Conservation (phyloP, 164 flowering plant genomes). For the Nymphaea thermarum region DNA sequence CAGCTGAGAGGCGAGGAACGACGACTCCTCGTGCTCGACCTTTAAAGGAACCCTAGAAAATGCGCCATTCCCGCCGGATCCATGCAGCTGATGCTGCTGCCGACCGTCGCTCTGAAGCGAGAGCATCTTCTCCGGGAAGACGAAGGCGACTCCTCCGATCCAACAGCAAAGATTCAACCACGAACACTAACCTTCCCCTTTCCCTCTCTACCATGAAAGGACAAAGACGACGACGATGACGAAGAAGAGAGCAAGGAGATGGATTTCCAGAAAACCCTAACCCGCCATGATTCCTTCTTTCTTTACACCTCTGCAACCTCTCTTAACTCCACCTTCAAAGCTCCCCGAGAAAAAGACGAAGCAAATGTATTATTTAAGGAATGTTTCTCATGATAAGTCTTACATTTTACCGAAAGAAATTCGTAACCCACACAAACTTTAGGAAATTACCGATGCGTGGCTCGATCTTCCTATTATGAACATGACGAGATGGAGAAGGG, state of each 20-base stretch:
- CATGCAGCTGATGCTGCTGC: slow-evolving; percentile 23
- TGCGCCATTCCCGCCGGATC: slow-evolving; percentile 2
- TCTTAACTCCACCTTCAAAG: not conserved
- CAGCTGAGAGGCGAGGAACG: slow-evolving; percentile 11
- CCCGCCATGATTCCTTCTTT: too few relatives aligned
- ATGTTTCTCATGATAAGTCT: too few relatives aligned
- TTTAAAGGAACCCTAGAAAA: slow-evolving; percentile 20
- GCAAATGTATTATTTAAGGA: too few relatives aligned
- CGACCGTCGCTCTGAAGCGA: slow-evolving; percentile 40
- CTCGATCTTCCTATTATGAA: too few relatives aligned
- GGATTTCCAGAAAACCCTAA: not conserved
- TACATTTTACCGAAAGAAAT: too few relatives aligned
- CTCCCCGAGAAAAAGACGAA: too few relatives aligned
- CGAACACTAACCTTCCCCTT: not conserved
- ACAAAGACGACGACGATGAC: not conserved
- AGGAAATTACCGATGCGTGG: too few relatives aligned
- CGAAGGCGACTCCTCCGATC: not conserved
- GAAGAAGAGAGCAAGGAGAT: not conserved
- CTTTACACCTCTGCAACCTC: not conserved
- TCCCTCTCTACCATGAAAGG: not conserved
- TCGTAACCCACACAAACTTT: too few relatives aligned
- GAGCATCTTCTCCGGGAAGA: slow-evolving; percentile 20
- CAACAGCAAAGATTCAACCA: not conserved
- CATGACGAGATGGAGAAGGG: too few relatives aligned
- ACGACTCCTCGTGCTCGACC: slow-evolving; percentile 16